Percentiles rank a stretch among this genome's conserved stretches.
phyloP scores from a whole-genome alignment of 306 rosid genomes.

The Biancaea sappan region DNA sequence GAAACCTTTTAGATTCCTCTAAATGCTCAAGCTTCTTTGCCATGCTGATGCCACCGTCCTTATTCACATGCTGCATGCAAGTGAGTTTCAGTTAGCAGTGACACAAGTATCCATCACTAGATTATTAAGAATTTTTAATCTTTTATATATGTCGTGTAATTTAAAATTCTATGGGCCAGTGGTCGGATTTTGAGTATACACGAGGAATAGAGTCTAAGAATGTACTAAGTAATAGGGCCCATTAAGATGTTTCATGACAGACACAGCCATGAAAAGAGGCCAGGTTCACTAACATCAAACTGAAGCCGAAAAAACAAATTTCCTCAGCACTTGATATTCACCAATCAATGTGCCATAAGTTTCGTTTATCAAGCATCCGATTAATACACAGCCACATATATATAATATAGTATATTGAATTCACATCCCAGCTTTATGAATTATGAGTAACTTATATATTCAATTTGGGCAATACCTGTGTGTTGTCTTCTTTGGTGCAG shows the following conservation, averaged over 20 bases:
- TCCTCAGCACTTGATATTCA: too few relatives aligned
- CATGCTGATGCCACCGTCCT: constrained; percentile 45
- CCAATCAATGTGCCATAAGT: too few relatives aligned
- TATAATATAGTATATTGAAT: background rate
- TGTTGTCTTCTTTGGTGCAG: constrained; percentile 40
- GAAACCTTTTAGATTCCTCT: constrained; percentile 60
- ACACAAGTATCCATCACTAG: background rate
- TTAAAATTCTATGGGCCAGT: too few relatives aligned
- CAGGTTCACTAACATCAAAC: background rate
- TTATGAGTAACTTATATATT: background rate
- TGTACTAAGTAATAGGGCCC: background rate
- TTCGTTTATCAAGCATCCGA: too few relatives aligned
- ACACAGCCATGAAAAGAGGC: background rate
- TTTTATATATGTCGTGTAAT: too few relatives aligned
- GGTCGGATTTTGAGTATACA: background rate
- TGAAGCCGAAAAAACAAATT: background rate
- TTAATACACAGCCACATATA: too few relatives aligned
- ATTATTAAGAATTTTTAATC: too few relatives aligned
- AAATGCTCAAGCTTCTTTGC: constrained; percentile 61
- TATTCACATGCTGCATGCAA: constrained; percentile 50
- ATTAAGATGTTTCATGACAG: background rate
- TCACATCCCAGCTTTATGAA: background rate
- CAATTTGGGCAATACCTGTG: constrained; percentile 52
- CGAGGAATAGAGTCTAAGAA: too few relatives aligned
- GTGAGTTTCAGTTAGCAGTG: background rate